A percentile compares a stretch with the other conserved stretches of the same genome.
These are phyloP conservation scores for Plantago coronopus DNA, from an alignment of 305 asterid species.

Conservation along the genomic window DNA sequence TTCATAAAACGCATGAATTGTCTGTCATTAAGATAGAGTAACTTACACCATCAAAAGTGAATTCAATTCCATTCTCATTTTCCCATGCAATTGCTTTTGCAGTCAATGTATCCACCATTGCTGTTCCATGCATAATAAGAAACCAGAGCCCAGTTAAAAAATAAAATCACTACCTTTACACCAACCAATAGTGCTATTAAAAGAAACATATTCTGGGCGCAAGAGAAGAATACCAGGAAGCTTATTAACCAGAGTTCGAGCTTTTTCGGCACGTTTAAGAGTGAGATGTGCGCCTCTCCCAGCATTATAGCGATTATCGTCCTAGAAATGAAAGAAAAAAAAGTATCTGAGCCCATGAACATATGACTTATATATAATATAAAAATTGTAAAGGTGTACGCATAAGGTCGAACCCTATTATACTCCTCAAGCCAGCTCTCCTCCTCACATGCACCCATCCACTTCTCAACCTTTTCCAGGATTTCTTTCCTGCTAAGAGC, in stretches of 20 bases:
- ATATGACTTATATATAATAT: background rate
- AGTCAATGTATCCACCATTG: slow-evolving; percentile 86
- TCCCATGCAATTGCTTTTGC: slow-evolving; percentile 81
- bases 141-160: slow-evolving; percentile 9
- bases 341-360: slow-evolving; percentile 3
- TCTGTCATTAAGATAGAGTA: slow-evolving; percentile 10
- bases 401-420: slow-evolving; percentile 54
- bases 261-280: slow-evolving; percentile 92
- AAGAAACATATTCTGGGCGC: slow-evolving; percentile 10
- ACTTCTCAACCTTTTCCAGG: slow-evolving; percentile 94
- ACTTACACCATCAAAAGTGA: slow-evolving; percentile 90
- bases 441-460: slow-evolving; percentile 94
- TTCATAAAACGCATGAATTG: slow-evolving; percentile 2
- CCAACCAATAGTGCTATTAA: background rate
- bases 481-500: slow-evolving; percentile 90
- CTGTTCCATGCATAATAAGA: slow-evolving; percentile 35
- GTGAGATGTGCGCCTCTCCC: slow-evolving; percentile 97
- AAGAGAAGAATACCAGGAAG: slow-evolving; percentile 69
- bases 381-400: background rate
- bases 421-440: slow-evolving; percentile 99
- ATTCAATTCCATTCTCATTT: slow-evolving; percentile 69
- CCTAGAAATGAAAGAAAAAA: slow-evolving; percentile 47
- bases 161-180: slow-evolving; percentile 3
- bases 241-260: slow-evolving; percentile 80
- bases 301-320: slow-evolving; percentile 95